A percentile compares a stretch with the other conserved stretches of the same genome.
These are phyloP conservation scores for Clarireedia homoeocarpa DNA, from an alignment of 2,329 filamentous ascomycete genomes.

Conservation along the genomic window DNA sequence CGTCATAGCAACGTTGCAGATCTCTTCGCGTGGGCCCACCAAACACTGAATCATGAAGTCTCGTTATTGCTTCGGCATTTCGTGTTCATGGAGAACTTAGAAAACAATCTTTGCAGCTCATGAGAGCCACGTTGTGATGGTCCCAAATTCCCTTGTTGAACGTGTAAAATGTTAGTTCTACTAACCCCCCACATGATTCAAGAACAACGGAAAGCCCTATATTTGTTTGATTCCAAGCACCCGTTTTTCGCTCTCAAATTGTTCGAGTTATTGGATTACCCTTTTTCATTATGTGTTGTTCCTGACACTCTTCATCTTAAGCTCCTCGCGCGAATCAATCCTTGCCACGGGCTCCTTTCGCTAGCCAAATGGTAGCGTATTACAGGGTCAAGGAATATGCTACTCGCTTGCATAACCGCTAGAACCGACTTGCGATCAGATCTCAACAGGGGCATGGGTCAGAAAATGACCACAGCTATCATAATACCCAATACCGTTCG, in stretches of 20 bases:
- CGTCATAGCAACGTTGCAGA: neutral
- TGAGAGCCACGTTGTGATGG: slow-evolving; percentile 6
- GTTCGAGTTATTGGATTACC: neutral
- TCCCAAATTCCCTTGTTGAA: neutral
- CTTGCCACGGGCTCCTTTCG: neutral
- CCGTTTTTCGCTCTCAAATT: neutral
- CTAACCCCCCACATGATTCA: neutral
- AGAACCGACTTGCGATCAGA: slow-evolving; percentile 4
- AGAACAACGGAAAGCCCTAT: neutral
- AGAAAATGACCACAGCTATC: neutral
- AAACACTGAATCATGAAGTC: neutral
- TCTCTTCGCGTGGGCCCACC: neutral
- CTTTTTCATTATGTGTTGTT: neutral
- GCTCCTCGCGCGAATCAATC: neutral
- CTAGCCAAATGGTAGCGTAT: slow-evolving; percentile 1
- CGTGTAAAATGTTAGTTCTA: neutral
- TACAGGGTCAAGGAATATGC: slow-evolving; percentile 1
- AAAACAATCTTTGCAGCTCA: neutral
- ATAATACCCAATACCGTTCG: neutral
- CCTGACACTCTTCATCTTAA: neutral
- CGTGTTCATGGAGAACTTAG: neutral
- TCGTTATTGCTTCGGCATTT: neutral
- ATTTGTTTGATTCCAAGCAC: neutral
- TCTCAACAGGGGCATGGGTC: neutral
- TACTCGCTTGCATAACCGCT: neutral